These are phyloP conservation scores for Thecaphora thlaspeos DNA, from an alignment of 1,284 basidiomycete genomes.

Conservation along the genomic window DNA sequence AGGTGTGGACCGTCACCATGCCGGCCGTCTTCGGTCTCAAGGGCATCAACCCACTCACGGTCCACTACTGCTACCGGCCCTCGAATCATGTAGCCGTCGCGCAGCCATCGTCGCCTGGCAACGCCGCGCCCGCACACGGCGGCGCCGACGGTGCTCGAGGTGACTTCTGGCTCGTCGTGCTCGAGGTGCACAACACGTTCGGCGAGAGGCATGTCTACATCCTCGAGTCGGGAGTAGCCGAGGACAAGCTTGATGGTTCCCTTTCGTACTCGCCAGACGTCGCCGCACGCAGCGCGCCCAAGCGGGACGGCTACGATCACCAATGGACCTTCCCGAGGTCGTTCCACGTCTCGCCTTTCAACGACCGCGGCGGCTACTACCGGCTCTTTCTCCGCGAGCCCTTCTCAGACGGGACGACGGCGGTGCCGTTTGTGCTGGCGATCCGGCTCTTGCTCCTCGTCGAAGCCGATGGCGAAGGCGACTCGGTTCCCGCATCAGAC, in stretches of 20 bases:
- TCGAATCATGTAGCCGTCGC: background rate
- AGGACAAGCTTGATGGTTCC: conserved; percentile 64
- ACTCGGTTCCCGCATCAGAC: background rate
- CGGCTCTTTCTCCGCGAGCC: conserved; percentile 53
- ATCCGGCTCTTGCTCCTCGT: conserved; percentile 40
- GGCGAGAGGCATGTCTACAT: conserved; percentile 69
- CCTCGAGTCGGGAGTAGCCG: conserved; percentile 59
- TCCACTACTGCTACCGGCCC: conserved; percentile 68
- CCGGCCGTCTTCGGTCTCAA: conserved; percentile 70
- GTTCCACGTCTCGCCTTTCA: conserved; percentile 80
- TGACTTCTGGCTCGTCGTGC: conserved; percentile 62
- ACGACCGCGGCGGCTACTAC: conserved; percentile 72
- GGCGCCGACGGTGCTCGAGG: conserved; percentile 11
- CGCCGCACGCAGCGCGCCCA: background rate
- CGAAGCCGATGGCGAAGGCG: conserved; percentile 5
- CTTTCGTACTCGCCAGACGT: no score
- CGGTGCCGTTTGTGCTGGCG: conserved; percentile 12
- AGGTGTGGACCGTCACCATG: conserved; percentile 63
- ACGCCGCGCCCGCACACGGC: no score
- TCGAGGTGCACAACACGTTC: conserved; percentile 80
- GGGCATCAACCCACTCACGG: conserved; percentile 73
- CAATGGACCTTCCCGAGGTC: conserved; percentile 71
- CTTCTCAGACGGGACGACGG: conserved; percentile 2
- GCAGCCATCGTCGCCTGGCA: background rate
- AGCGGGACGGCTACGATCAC: conserved; percentile 62